These are phyloP conservation scores for Hebeloma cylindrosporum DNA, from an alignment of 768 basidiomycete species.

Conservation along the genomic window DNA sequence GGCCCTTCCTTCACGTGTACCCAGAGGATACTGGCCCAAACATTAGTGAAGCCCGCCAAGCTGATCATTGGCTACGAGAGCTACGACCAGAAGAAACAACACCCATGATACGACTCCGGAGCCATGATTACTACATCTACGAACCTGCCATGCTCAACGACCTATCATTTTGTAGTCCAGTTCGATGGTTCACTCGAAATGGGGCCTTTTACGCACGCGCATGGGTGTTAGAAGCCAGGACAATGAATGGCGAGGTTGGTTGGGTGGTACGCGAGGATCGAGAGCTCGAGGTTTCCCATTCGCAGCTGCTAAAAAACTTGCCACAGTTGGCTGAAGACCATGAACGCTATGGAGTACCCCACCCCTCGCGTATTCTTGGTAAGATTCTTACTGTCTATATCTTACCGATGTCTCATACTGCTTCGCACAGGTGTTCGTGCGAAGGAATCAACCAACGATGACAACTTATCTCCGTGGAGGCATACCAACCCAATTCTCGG, in stretches of 20 bases:
- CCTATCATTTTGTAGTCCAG: constrained; percentile 2
- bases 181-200: constrained; percentile 12
- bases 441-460: too few species aligned
- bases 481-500: too few species aligned
- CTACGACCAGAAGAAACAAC: constrained; percentile 16
- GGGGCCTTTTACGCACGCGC: constrained; percentile 2
- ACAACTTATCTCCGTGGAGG: too few species aligned
- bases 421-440: too few species aligned
- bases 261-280: constrained; percentile 7
- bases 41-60: constrained; percentile 19
- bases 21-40: constrained; percentile 30
- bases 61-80: constrained; percentile 27
- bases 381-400: too few species aligned
- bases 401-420: too few species aligned
- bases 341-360: too few species aligned
- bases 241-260: background rate
- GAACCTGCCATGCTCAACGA: constrained; percentile 24
- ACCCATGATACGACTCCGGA: constrained; percentile 25
- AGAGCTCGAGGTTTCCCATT: constrained; percentile 6
- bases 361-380: too few species aligned
- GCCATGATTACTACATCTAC: constrained; percentile 25
- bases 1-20: too few species aligned
- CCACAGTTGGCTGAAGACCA: background rate
- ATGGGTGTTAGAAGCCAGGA: background rate
- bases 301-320: constrained; percentile 9